Evolutionary conservation across 305 asterid species (phyloP).

Genomic region (Rubia balearica): DNA sequence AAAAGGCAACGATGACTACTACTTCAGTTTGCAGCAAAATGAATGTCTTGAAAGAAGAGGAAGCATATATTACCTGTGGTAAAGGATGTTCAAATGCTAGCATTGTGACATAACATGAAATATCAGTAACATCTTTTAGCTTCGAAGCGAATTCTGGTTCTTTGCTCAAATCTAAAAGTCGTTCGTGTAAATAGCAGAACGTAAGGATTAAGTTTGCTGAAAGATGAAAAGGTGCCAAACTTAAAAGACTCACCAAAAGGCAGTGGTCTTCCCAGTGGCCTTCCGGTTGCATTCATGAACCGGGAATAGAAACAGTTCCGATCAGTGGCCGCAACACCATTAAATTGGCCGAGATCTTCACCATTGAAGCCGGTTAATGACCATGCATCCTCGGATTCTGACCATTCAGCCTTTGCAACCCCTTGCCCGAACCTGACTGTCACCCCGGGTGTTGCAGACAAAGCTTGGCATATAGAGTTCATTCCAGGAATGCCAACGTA

Average conservation of each 20-base stretch:
- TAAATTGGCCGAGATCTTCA: conserved; percentile 54
- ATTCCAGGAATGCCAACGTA: conserved; percentile 88
- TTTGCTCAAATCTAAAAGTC: conserved; percentile 35
- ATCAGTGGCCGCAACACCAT: conserved; percentile 79
- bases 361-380: conserved; percentile 64
- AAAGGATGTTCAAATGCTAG: conserved; percentile 78
- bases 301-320: conserved; percentile 54
- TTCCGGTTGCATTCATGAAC: conserved; percentile 55
- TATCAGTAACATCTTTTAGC: conserved; percentile 59
- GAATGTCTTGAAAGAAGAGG: background rate
- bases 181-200: conserved; percentile 6
- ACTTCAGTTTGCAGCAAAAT: background rate
- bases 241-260: conserved; percentile 53
- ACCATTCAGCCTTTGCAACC: conserved; percentile 71
- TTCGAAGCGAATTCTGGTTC: conserved; percentile 44
- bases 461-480: conserved; percentile 79
- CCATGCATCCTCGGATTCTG: conserved; percentile 50
- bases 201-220: background rate
- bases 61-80: conserved; percentile 42
- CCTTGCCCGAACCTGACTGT: conserved; percentile 61
- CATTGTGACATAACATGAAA: conserved; percentile 77
- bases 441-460: conserved; percentile 75
- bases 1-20: background rate
- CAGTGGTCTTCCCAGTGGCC: conserved; percentile 63
- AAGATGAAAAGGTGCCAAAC: background rate